A percentile compares a stretch with the other conserved stretches of the same genome.
phyloP scores from a whole-genome alignment of 169 alveolate species.

The Eimeria brunetti region DNA sequence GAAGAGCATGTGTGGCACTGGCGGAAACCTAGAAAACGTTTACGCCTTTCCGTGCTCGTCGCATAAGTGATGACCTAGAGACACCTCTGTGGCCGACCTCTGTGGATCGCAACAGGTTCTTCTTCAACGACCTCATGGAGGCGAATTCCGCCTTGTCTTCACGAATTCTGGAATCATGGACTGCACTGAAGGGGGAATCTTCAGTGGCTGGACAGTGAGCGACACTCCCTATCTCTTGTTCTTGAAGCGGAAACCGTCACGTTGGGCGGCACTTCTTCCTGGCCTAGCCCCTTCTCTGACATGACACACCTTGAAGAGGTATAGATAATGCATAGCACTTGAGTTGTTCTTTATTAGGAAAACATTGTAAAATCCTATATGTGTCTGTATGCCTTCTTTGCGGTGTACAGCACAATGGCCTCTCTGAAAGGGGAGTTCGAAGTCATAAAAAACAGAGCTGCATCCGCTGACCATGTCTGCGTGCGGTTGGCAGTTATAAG shows the following conservation, averaged over 20 bases:
- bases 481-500: conserved; percentile 59
- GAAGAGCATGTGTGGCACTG: not conserved
- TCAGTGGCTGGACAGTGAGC: conserved; percentile 35
- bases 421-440: conserved; percentile 58
- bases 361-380: not conserved
- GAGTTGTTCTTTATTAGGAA: not conserved
- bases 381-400: not conserved
- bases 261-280: no score
- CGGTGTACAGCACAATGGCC: conserved; percentile 16
- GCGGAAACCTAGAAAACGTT: not conserved
- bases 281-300: not conserved
- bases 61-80: not conserved
- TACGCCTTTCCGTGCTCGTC: not conserved
- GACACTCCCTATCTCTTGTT: not conserved
- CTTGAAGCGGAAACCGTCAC: not conserved
- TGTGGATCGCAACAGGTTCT: conserved; percentile 42
- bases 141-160: conserved; percentile 46
- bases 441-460: not conserved
- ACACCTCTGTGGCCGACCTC: not conserved
- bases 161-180: conserved; percentile 25
- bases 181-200: not conserved
- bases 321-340: not conserved
- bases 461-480: conserved; percentile 30
- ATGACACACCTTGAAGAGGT: not conserved
- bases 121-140: conserved; percentile 52